Base-by-base conservation (phyloP, 1,139 yeast species). In the Candida pseudoviswanathii region DNA sequence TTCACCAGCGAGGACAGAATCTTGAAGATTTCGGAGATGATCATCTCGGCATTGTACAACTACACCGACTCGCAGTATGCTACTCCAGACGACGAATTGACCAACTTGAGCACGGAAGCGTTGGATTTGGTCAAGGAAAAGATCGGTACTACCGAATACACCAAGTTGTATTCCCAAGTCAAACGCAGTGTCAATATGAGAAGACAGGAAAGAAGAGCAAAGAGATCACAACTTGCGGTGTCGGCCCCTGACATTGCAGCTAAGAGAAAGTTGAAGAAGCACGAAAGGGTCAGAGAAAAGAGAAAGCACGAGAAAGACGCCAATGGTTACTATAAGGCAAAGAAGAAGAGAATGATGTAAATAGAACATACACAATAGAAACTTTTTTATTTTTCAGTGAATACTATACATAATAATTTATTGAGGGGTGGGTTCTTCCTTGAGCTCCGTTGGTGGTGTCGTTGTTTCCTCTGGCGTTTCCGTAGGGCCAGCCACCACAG, bases 241-340 rank as follows among this genome's bases (percentile, higher is more conserved):
- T 78, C 79, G 10, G 88, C 89, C 4, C 99, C 99, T 0, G 96
- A 87, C 22, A 68, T 81, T 41, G 85, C 89, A 25, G 96, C 97
- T 3, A 80, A 79, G 60, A 81, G 88, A 65, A 89, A 88, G 68
- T 64, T 89, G 59, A 85, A 77, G 68, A 89, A 88, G 65, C 96
- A 91, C 68, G 81, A 78, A 45, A 80, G 86, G 59, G 80, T 81
- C 41, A 81, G 95, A 65, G 94, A 87, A 57, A 88, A 86, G 75
- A 79, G 96, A 63, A 86, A 80, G 63, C 83, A 78, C 47, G 84
- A 79, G 48, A 86, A 82, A 64, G 96, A 89, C 62, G 92, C 81
- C 38, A 86, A 82, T 62, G 96, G 96, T 0, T 84, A 74, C 58
- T 89, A 87, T 60, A 86, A 81, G 59, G 72, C 83, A 25, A 88